A percentile compares a stretch with the other conserved stretches of the same genome.
Conservation (phyloP, 2,329 filamentous ascomycete species). For the Aspergillus costaricaensis region DNA sequence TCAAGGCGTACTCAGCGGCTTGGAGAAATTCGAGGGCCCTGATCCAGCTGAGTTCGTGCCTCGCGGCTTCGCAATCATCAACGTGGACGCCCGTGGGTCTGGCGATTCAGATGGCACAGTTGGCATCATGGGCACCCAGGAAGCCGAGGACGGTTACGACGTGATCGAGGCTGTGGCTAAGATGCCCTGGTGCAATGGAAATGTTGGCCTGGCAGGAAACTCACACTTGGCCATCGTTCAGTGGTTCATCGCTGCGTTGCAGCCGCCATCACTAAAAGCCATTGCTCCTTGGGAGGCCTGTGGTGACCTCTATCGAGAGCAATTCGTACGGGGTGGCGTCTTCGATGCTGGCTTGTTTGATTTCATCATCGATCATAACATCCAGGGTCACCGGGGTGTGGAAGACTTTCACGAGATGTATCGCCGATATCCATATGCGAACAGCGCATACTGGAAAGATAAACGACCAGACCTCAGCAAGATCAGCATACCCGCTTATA, state of each 20-base stretch:
- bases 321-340: constrained; percentile 1
- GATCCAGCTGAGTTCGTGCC: constrained; percentile 10
- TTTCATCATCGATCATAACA: constrained; percentile 12
- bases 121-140: constrained; percentile 6
- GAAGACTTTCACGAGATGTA: constrained; percentile 13
- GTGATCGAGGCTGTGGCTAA: constrained; percentile 6
- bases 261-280: background rate
- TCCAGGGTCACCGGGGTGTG: constrained; percentile 8
- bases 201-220: constrained; percentile 3
- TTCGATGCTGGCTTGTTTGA: constrained; percentile 7
- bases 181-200: constrained; percentile 8
- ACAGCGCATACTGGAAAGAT: constrained; percentile 6
- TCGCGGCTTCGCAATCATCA: constrained; percentile 6
- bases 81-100: background rate
- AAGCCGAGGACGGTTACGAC: constrained; percentile 5
- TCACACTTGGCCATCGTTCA: constrained; percentile 6
- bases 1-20: background rate
- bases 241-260: constrained; percentile 7
- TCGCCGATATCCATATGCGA: background rate
- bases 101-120: constrained; percentile 7
- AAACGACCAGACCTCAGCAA: constrained; percentile 6
- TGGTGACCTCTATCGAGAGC: constrained; percentile 4
- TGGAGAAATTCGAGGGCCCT: constrained; percentile 6
- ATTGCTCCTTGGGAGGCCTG: constrained; percentile 9
- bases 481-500: constrained; percentile 3